Conservation (phyloP, 2,329 filamentous ascomycete species). For the Beauveria asiatica region DNA sequence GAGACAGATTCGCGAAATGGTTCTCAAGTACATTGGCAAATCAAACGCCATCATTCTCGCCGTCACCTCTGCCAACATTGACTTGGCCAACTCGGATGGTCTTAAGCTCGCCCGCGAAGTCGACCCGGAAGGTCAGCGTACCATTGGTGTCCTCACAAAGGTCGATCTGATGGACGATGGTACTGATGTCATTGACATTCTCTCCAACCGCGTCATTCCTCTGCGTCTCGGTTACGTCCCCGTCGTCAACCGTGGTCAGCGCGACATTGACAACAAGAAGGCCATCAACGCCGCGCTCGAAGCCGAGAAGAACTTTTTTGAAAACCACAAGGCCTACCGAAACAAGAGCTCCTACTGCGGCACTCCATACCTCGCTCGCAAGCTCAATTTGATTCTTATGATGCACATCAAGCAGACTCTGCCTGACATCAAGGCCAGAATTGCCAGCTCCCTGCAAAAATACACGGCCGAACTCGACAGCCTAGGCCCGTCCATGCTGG, state of each 20-base stretch:
- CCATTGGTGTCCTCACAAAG: conserved; percentile 97
- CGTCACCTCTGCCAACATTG: conserved; percentile 92
- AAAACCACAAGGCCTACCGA: conserved; percentile 95
- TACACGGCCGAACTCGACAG: conserved; percentile 74
- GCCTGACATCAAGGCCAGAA: conserved; percentile 95
- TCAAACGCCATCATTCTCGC: conserved; percentile 96
- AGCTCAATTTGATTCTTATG: conserved; percentile 97
- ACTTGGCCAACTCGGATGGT: conserved; percentile 97
- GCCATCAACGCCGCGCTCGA: conserved; percentile 85
- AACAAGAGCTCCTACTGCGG: conserved; percentile 99
- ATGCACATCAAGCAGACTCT: conserved; percentile 99
- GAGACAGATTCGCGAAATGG: conserved; percentile 94
- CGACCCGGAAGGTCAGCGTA: conserved; percentile 93
- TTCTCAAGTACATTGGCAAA: conserved; percentile 97
- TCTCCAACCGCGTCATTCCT: conserved; percentile 94
- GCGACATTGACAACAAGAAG: conserved; percentile 98
- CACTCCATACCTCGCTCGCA: conserved; percentile 91
- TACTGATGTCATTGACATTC: conserved; percentile 96
- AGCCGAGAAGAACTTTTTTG: conserved; percentile 93
- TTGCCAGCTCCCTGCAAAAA: conserved; percentile 87
- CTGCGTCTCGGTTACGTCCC: conserved; percentile 91
- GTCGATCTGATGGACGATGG: conserved; percentile 98
- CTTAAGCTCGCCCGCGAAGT: conserved; percentile 94
- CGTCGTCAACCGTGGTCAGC: conserved; percentile 94
- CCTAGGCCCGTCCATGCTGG: conserved; percentile 88